These are phyloP conservation scores for Podaxis carcinomalis DNA, from an alignment of 768 basidiomycete species.

Conservation along the genomic window DNA sequence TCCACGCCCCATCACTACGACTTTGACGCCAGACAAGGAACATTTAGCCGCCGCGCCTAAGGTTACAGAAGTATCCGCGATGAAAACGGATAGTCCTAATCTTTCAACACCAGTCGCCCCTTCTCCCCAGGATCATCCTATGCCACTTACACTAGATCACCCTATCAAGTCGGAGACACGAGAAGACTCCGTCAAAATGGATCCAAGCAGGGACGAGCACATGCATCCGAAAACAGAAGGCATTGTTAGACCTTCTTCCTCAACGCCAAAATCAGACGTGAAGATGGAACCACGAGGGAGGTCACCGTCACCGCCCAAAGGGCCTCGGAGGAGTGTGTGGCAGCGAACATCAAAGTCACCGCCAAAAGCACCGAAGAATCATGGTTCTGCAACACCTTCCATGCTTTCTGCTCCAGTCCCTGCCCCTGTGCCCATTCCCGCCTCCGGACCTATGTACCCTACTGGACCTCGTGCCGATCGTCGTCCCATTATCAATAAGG, in stretches of 20 bases:
- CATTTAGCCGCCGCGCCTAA: neutral
- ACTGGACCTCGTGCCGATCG: constrained; percentile 10
- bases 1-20: neutral
- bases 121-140: neutral
- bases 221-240: neutral
- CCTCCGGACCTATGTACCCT: constrained; percentile 1
- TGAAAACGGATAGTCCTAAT: neutral
- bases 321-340: constrained; percentile 4
- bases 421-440: neutral
- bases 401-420: neutral
- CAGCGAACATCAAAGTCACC: constrained; percentile 6
- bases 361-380: constrained; percentile 7
- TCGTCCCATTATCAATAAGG: neutral
- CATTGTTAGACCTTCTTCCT: neutral
- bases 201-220: neutral
- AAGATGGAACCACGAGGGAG: constrained; percentile 2
- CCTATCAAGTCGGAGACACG: neutral
- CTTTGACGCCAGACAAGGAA: neutral
- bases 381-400: neutral
- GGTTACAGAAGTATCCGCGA: neutral
- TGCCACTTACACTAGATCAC: neutral
- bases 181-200: neutral
- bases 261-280: neutral
- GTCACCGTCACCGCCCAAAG: constrained; percentile 10
- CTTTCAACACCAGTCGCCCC: neutral